These are phyloP conservation scores for Neofusicoccum ribis DNA, from an alignment of 2,329 filamentous ascomycete species.

Conservation along the genomic window DNA sequence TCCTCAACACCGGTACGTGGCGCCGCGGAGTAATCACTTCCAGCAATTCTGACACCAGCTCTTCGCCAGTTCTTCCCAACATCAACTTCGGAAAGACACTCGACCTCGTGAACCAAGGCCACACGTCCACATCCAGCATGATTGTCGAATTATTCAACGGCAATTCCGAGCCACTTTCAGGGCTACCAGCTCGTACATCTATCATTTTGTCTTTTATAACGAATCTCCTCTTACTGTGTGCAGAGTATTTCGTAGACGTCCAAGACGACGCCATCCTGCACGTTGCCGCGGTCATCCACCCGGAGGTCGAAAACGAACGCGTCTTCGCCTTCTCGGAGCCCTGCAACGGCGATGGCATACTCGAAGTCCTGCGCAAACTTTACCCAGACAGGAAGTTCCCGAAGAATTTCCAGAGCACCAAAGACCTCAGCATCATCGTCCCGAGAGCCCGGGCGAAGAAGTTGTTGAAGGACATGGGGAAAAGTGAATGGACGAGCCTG, in stretches of 20 bases:
- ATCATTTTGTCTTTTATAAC: no score
- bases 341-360: constrained; percentile 21
- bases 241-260: constrained; percentile 25
- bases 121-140: constrained; percentile 20
- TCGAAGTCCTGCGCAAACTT: constrained; percentile 13
- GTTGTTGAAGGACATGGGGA: constrained; percentile 9
- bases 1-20: constrained; percentile 33
- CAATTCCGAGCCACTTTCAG: background rate
- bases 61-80: background rate
- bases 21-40: no score
- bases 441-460: background rate
- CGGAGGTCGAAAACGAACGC: constrained; percentile 20
- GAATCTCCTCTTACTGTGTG: background rate
- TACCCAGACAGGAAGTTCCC: background rate
- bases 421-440: background rate
- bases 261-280: constrained; percentile 26
- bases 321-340: constrained; percentile 22
- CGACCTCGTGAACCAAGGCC: constrained; percentile 21
- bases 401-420: background rate
- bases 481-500: constrained; percentile 4
- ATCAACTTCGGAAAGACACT: constrained; percentile 23
- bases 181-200: background rate
- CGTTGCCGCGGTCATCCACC: constrained; percentile 24
- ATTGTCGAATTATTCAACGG: constrained; percentile 21
- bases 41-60: constrained; percentile 13